A percentile compares a stretch with the other conserved stretches of the same genome.
These are phyloP conservation scores for Carpinus fangiana DNA, from an alignment of 306 rosid genomes.

Conservation along the genomic window DNA sequence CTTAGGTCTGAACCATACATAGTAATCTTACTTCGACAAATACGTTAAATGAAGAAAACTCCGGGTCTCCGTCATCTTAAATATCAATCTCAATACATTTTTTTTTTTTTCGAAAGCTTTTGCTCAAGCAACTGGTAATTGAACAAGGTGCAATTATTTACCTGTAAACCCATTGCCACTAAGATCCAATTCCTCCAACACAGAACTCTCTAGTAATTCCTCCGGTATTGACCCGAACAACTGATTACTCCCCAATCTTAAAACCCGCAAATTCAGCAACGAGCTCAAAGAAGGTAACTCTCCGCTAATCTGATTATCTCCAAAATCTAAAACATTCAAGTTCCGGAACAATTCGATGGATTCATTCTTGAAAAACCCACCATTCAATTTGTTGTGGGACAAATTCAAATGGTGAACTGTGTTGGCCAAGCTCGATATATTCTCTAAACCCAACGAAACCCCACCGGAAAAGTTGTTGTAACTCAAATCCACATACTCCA, in stretches of 20 bases:
- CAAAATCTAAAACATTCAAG: conserved; percentile 73
- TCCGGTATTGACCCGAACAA: conserved; percentile 65
- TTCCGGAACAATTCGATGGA: conserved; percentile 58
- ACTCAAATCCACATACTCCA: conserved; percentile 80
- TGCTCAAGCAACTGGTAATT: not conserved
- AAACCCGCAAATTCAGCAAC: conserved; percentile 53
- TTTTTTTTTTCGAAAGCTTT: not conserved
- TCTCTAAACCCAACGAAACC: conserved; percentile 38
- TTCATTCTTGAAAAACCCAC: conserved; percentile 54
- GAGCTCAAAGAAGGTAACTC: conserved; percentile 68
- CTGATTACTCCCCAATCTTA: conserved; percentile 57
- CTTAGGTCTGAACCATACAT: not conserved
- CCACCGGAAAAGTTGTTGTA: conserved; percentile 66
- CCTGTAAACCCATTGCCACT: conserved; percentile 85
- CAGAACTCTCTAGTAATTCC: conserved; percentile 56
- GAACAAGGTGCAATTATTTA: conserved; percentile 25
- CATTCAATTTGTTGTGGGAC: conserved; percentile 58
- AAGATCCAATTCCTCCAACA: conserved; percentile 82
- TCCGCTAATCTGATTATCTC: conserved; percentile 62
- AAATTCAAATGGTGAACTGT: conserved; percentile 57
- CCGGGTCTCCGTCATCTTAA: not conserved
- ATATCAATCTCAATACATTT: not conserved
- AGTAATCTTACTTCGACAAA: not conserved
- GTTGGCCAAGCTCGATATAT: conserved; percentile 70
- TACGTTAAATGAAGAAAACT: not conserved